Evolutionary conservation across 1,139 yeast species (phyloP), one percentile per base, ranked within the genome.

Genomic region (Suhomyces guaymorum): DNA sequence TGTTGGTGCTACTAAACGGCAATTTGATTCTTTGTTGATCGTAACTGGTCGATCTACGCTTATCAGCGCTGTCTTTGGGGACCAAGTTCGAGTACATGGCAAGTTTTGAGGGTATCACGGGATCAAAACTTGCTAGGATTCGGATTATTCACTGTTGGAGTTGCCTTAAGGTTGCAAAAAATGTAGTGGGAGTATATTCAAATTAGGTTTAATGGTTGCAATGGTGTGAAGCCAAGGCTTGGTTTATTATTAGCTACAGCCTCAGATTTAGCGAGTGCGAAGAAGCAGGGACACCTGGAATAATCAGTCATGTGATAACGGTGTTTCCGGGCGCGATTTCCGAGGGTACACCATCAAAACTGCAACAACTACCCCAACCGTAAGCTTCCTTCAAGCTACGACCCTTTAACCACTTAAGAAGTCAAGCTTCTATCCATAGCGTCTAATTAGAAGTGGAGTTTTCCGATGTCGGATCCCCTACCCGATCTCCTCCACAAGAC

Each of bases 1-100:
- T 38, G 24, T 36, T 39, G 35, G 30, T 13, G 24, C 27, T 25
- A 17, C 26, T 18, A 15, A 39, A 38, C 7, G 59, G 59, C 9
- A 43, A 43, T 23, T 56, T 49, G 15, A 59, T 58, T 30, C 68
- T 44, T 19, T 52, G 57, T 12, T 51, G 51, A 25, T 61, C 67
- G 43, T 62, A 62, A 41, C 61, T 59, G 15, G 55, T 61, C 2
- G 65, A 58, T 24, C 60, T 47, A 19, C 65, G 49, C 19, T 57
- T 49, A 15, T 27, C 15, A 9, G 11, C 30, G 13, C 11, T n/a
- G 16, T 19, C 36, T 19, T 28, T 12, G 16, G 26, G n/a, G 7
- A 13, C 10, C 9, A n/a, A 15, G 14, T 30, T 23, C 9, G 33
- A 20, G 16, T 31, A 16, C 29, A 31, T 30, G 2, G 13, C 7